phyloP scores from a whole-genome alignment of 495 filamentous ascomycete genomes.

The Aspergillus panamensis region DNA sequence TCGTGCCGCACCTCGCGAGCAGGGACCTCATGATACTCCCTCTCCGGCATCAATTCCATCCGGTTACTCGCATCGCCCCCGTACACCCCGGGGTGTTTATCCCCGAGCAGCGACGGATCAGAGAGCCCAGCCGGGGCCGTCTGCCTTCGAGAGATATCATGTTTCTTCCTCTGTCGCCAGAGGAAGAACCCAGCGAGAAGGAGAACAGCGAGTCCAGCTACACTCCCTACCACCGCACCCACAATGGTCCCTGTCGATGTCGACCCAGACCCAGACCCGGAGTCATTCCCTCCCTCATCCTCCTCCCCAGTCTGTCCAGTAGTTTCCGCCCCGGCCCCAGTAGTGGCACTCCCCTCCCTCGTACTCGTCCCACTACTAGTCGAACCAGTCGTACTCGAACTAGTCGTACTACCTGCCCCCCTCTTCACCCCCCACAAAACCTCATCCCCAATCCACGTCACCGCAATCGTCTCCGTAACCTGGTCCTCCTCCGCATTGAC shows the following conservation, averaged over 20 bases:
- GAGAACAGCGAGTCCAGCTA: background rate
- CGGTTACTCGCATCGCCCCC: background rate
- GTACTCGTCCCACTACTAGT: background rate
- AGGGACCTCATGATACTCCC: background rate
- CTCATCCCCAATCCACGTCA: conserved; percentile 1
- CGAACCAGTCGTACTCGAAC: background rate
- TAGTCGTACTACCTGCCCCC: background rate
- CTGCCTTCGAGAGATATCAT: background rate
- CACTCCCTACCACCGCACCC: conserved; percentile 5
- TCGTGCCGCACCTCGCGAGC: conserved; percentile 3
- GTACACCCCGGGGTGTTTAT: background rate
- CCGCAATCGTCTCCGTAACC: conserved; percentile 1
- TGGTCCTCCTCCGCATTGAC: background rate
- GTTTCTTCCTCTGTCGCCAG: conserved; percentile 2
- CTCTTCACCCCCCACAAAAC: background rate
- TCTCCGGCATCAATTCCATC: background rate
- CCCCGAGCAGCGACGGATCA: background rate
- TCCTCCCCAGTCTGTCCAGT: background rate
- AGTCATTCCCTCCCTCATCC: background rate
- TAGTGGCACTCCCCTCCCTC: background rate
- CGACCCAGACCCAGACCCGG: background rate
- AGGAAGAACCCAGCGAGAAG: background rate
- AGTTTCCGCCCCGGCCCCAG: background rate
- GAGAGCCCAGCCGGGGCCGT: background rate
- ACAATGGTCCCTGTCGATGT: conserved; percentile 4